Conservation (phyloP, 768 basidiomycete genomes). For the Russula dissimulans region DNA sequence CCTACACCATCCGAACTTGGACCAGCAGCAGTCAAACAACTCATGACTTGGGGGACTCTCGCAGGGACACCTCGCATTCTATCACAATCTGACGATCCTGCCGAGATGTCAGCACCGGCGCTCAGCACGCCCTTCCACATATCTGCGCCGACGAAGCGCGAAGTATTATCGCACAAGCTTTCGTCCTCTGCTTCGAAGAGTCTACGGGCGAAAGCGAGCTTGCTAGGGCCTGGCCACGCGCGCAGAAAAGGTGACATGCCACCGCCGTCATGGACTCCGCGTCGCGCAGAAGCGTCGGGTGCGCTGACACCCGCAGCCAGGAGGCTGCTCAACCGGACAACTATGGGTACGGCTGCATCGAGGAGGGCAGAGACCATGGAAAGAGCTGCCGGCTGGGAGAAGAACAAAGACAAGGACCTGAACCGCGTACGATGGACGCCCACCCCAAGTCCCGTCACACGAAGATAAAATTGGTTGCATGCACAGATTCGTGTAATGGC, state of each 20-base stretch:
- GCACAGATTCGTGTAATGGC: background rate
- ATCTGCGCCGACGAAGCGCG: conserved; percentile 66
- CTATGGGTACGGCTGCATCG: conserved; percentile 51
- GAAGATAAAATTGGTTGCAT: conserved; percentile 10
- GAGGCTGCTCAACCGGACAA: conserved; percentile 63
- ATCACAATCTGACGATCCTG: conserved; percentile 47
- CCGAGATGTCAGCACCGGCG: conserved; percentile 31
- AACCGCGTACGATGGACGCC: conserved; percentile 72
- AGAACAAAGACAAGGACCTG: conserved; percentile 50
- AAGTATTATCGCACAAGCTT: conserved; percentile 71
- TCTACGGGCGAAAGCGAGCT: conserved; percentile 65
- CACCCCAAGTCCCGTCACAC: conserved; percentile 43
- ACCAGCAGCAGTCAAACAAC: conserved; percentile 73
- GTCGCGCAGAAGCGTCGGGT: conserved; percentile 60
- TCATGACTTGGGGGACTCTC: conserved; percentile 97
- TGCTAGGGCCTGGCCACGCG: conserved; percentile 38
- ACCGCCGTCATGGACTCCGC: conserved; percentile 74
- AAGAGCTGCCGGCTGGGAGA: conserved; percentile 47
- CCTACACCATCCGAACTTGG: conserved; percentile 79
- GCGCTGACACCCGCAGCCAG: conserved; percentile 81
- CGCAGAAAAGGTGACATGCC: conserved; percentile 53
- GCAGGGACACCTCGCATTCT: conserved; percentile 87
- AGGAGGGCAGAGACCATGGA: conserved; percentile 65
- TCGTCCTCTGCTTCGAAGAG: conserved; percentile 76
- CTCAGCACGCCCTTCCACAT: conserved; percentile 70